Evolutionary conservation across 2,329 filamentous ascomycete genomes (phyloP).

Genomic region (Davidsoniella virescens): DNA sequence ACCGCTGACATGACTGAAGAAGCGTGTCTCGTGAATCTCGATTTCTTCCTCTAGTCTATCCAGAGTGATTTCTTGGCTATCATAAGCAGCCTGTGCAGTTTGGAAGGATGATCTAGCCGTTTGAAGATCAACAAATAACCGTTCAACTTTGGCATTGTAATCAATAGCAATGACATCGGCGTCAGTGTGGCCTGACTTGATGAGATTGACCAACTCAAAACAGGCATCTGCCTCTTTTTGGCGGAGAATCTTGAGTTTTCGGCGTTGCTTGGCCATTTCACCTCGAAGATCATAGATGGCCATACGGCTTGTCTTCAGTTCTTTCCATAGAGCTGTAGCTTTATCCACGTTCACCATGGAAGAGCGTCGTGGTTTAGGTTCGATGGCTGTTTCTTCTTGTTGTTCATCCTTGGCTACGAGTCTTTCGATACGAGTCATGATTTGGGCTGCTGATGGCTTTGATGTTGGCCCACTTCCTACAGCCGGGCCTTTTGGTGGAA

Average conservation of each 20-base stretch:
- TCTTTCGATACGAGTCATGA: neutral
- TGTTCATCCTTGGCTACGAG: too few species aligned
- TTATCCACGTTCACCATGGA: neutral
- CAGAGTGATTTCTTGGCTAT: constrained; percentile 21
- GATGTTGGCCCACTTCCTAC: neutral
- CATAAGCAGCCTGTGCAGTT: constrained; percentile 22
- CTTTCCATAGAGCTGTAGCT: neutral
- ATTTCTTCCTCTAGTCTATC: constrained; percentile 24
- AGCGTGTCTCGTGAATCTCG: constrained; percentile 1
- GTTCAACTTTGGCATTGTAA: neutral
- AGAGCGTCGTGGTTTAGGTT: neutral
- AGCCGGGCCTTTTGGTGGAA: constrained; percentile 1
- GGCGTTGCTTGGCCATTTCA: neutral
- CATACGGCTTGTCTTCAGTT: neutral
- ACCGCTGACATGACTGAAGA: too few species aligned
- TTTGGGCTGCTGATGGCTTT: neutral
- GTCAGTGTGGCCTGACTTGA: neutral
- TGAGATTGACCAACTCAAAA: neutral
- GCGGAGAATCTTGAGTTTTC: neutral
- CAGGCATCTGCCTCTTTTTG: constrained; percentile 3
- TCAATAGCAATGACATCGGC: neutral
- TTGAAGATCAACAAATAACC: constrained; percentile 22
- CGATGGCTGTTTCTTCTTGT: neutral
- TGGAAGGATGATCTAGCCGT: constrained; percentile 24
- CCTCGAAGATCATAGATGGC: constrained; percentile 3